Conservation (phyloP, 257 asterid genomes). For the Henckelia pumila region DNA sequence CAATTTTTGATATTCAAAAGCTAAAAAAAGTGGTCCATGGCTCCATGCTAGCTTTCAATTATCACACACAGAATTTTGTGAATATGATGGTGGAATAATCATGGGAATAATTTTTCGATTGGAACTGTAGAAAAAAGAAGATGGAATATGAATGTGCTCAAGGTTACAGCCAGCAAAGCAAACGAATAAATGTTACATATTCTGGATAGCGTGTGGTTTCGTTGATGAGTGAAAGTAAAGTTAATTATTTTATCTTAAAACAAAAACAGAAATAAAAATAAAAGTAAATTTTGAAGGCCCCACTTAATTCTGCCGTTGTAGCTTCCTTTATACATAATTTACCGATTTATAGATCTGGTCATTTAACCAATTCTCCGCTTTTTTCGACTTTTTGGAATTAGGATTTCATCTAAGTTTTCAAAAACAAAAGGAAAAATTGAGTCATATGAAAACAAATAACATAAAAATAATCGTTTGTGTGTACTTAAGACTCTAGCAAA, state of each 20-base stretch:
- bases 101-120: slow-evolving; percentile 2
- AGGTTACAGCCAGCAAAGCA: no score
- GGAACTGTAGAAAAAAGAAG: slow-evolving; percentile 19
- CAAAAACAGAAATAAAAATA: no score
- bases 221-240: slow-evolving; percentile 40
- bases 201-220: slow-evolving; percentile 36
- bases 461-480: no score
- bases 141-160: slow-evolving; percentile 16
- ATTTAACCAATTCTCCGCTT: neutral
- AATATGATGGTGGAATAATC: slow-evolving; percentile 4
- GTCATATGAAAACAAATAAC: no score
- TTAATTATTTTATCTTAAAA: slow-evolving; percentile 21
- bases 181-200: neutral
- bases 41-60: neutral
- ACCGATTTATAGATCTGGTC: slow-evolving; percentile 24
- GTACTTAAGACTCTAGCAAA: no score
- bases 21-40: neutral
- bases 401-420: no score
- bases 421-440: no score
- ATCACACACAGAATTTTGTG: slow-evolving; percentile 13
- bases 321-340: slow-evolving; percentile 25
- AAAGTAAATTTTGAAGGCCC: slow-evolving; percentile 39
- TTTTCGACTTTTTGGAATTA: no score
- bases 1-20: slow-evolving; percentile 14
- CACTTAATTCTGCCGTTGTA: slow-evolving; percentile 34